Base-by-base conservation (phyloP, 2,329 filamentous ascomycete species). In the Hymenotorrendiella dingleyae region DNA sequence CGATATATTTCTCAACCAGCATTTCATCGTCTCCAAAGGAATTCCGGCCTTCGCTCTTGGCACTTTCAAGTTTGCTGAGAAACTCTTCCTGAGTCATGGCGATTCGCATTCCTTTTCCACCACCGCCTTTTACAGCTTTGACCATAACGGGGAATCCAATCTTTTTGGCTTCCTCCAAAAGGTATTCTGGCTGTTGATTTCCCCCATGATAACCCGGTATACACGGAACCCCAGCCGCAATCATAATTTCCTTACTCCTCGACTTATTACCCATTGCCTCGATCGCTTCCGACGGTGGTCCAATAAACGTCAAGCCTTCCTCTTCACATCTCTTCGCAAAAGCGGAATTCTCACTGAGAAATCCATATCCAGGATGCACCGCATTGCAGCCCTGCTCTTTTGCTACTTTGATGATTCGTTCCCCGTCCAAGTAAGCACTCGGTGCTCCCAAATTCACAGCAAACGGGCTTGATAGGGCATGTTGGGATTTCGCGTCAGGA, bases 241-340 rank as follows among this genome's bases (percentile, higher is more conserved):
- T 88, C 93, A 98, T 97, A 60, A 98, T 96, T 62, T 95, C 86
- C 65, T 98, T 98, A 40, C 86, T 93, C 46, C 85, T 75, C 42
- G 84, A 89, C 69, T 96, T 95, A 68, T 94, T 87, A 37, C 90
- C 90, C 90, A 96, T 95, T 46, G 89, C 88, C 45, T 84, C 71
- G 60, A 86, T 89, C 54, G 90, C 90, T 39, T 78, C 74, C 21
- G 82, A 80, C 3, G 93, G 89, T 1, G 93, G 93, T 0, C 93
- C 93, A 56, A 98, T 94, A 62, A 98, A 98, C 42, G 91, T 82
- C 51, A 98, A 76, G 9, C 93, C 93, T 33, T 90, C 90, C 56
- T 93, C 82, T 55, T 86, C 84, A 63, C 91, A 97, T 62, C 86
- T 82, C 56, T 81, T 80, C 3, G 93, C 93, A 62, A 98, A 98